phyloP scores from a whole-genome alignment of 2,329 filamentous ascomycete species.

The Arthrobotrys sinensis region DNA sequence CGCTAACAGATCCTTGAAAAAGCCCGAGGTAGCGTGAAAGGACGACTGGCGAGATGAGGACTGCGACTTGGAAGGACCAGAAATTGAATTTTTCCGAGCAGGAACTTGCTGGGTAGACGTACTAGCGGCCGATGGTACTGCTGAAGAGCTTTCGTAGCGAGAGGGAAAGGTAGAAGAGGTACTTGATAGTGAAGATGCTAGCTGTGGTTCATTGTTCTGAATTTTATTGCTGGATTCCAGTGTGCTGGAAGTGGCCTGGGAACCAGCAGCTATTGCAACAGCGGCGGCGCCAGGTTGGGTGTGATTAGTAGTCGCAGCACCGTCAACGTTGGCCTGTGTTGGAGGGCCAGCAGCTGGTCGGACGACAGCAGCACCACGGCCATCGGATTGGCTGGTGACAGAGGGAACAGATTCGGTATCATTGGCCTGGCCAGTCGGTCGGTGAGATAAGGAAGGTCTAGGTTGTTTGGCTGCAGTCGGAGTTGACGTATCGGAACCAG shows the following conservation, averaged over 20 bases:
- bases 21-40: slow-evolving; percentile 58
- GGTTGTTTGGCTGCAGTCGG: slow-evolving; percentile 24
- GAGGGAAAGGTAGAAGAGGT: slow-evolving; percentile 33
- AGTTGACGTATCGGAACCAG: slow-evolving; percentile 51
- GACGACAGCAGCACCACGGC: slow-evolving; percentile 36
- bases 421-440: slow-evolving; percentile 23
- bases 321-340: slow-evolving; percentile 11
- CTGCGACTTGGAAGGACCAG: slow-evolving; percentile 43
- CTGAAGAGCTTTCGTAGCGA: slow-evolving; percentile 24
- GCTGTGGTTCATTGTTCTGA: slow-evolving; percentile 31
- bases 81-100: slow-evolving; percentile 47
- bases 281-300: not conserved
- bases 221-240: slow-evolving; percentile 29
- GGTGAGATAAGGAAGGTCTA: slow-evolving; percentile 51
- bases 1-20: slow-evolving; percentile 61
- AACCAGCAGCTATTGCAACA: not conserved
- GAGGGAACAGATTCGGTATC: not conserved
- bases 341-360: slow-evolving; percentile 27
- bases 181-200: slow-evolving; percentile 40
- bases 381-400: slow-evolving; percentile 18
- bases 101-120: slow-evolving; percentile 32
- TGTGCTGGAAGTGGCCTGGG: not conserved
- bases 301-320: slow-evolving; percentile 20
- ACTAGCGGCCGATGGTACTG: slow-evolving; percentile 21
- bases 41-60: slow-evolving; percentile 51